phyloP scores from a whole-genome alignment of 176 grass and related monocot genomes.

The bread wheat (Triticum aestivum) region IWGSC_CS_RefSeq_v2.1 NC_057796.1:197228333-197228832 shows the following conservation, averaged over 20 bases:
- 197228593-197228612: background rate
- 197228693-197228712: constrained; percentile 96
- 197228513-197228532: background rate
- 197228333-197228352: constrained; percentile 70
- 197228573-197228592: background rate
- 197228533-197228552: background rate
- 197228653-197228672: constrained; percentile 31
- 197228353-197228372: constrained; percentile 92
- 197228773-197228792: constrained; percentile 61
- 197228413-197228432: too few relatives aligned
- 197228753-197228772: constrained; percentile 60
- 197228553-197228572: background rate
- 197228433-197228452: too few relatives aligned
- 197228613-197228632: background rate
- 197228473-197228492: background rate
- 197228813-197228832: background rate
- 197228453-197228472: too few relatives aligned
- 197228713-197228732: constrained; percentile 65
- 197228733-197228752: constrained; percentile 35
- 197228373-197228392: constrained; percentile 97
- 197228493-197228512: background rate
- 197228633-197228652: background rate
- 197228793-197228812: constrained; percentile 49
- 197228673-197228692: constrained; percentile 97
- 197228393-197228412: constrained; percentile 55